These are phyloP conservation scores for Pelomyxa schiedti DNA, from an alignment of 78 protist species.

Conservation along the genomic window DNA sequence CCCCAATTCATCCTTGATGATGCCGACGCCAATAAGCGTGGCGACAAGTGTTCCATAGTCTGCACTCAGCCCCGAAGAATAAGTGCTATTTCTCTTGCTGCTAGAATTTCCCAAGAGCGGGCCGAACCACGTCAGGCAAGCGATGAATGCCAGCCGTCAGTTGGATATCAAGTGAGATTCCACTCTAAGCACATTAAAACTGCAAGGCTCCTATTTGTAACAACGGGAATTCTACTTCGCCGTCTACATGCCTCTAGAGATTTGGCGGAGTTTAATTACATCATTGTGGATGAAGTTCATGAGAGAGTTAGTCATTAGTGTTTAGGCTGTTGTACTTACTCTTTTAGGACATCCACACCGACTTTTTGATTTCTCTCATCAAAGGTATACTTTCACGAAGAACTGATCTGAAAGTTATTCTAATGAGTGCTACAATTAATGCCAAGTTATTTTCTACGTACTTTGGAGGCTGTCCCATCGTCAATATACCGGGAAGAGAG, in stretches of 20 bases:
- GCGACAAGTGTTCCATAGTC: slow-evolving; percentile 39
- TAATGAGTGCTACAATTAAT: not conserved
- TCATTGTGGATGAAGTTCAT: slow-evolving; percentile 58
- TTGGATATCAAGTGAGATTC: slow-evolving; percentile 73
- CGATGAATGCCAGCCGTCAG: slow-evolving; percentile 19
- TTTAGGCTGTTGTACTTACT: not conserved
- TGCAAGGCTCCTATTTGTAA: slow-evolving; percentile 70
- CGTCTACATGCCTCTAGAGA: not conserved
- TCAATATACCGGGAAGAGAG: not conserved
- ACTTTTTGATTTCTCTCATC: not conserved
- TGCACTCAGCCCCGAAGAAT: slow-evolving; percentile 88
- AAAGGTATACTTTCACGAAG: not conserved
- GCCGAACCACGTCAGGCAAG: slow-evolving; percentile 26
- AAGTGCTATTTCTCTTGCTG: slow-evolving; percentile 74
- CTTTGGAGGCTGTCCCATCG: not conserved
- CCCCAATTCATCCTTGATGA: slow-evolving; percentile 73
- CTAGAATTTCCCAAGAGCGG: slow-evolving; percentile 76
- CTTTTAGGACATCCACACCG: not conserved
- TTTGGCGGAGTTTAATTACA: slow-evolving; percentile 21
- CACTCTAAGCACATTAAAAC: not conserved
- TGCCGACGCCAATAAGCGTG: not conserved
- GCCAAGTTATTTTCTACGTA: not conserved
- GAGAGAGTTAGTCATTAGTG: slow-evolving; percentile 32
- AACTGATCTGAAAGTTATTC: not conserved
- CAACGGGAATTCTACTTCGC: slow-evolving; percentile 70